phyloP scores from a whole-genome alignment of 352 stramenopile species.

The Peronosclerospora sorghi region DNA sequence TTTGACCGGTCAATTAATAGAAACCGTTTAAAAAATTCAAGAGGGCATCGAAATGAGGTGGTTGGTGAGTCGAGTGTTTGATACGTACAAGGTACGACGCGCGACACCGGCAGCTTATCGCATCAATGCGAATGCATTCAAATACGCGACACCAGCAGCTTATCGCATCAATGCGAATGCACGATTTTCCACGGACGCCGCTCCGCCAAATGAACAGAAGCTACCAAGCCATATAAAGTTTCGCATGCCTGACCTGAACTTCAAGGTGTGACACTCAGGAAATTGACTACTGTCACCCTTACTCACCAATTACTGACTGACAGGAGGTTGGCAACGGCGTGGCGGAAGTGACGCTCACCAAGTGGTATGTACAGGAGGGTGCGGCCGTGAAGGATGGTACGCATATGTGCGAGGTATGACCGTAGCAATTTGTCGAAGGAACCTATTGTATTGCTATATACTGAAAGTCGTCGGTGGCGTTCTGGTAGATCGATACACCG shows the following conservation, averaged over 20 bases:
- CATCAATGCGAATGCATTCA: background rate
- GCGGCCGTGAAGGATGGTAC: slow-evolving; percentile 47
- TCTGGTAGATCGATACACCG: slow-evolving; percentile 66
- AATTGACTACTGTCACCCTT: background rate
- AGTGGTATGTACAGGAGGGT: slow-evolving; percentile 67
- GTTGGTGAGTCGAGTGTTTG: slow-evolving; percentile 6
- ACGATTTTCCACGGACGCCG: slow-evolving; percentile 6
- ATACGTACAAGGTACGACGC: slow-evolving; percentile 6
- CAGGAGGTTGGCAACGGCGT: slow-evolving; percentile 48
- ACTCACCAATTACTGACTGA: background rate
- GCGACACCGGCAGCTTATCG: background rate
- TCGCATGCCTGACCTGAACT: slow-evolving; percentile 79
- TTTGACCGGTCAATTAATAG: slow-evolving; percentile 5
- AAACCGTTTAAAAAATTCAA: background rate
- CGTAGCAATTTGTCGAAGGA: background rate
- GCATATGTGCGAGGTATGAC: slow-evolving; percentile 64
- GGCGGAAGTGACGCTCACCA: slow-evolving; percentile 50
- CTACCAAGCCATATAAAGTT: slow-evolving; percentile 79
- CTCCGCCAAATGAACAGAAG: slow-evolving; percentile 5
- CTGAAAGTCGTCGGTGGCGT: slow-evolving; percentile 1
- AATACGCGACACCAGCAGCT: background rate
- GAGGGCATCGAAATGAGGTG: slow-evolving; percentile 2
- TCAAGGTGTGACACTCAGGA: slow-evolving; percentile 30
- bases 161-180: background rate
- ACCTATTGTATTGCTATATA: background rate